Evolutionary conservation across 176 grass and related monocot species (phyloP), one percentile per base, ranked within the genome.

Genomic region (Poa pratensis): DNA sequence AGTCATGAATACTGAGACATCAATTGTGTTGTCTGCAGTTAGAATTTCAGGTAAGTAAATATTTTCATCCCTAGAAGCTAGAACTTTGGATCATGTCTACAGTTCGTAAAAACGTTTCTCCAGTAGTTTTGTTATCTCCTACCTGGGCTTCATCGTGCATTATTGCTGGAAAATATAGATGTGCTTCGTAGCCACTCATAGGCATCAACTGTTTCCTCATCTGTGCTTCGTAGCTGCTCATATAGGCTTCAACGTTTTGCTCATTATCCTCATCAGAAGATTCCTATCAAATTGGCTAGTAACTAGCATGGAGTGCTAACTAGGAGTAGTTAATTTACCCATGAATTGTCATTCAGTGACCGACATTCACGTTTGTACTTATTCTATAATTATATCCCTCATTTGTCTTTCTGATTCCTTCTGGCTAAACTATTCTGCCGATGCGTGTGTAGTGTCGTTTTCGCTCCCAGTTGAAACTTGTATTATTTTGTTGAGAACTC

Each of bases 241-340:
- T 73, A 23, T 42, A 79, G 40, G 22, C 69, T 15, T 15, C 20
- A 26, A 26, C 22, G 7, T 7, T 73, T 75, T 74, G 71, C 45
- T 51, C 72, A 18, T 49, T 34, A 43, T 84, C 69, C 54, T 18
- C 59, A 79, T 7, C 54, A 5, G 46, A 73, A 82, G 23, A 46
- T 80, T 79, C 72, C 51, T 45, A 61, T 46, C 9, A 59, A 66
- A 73, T 53, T 73, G 49, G 51, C 57, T 83, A 57, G 50, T 55
- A 64, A 63, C 63, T 78, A 43, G 42, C n/a, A 34, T 20, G 5
- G 15, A 69, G 53, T 73, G 46, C 17, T 69, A 71, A 54, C 45
- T 73, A 30, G 30, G 30, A 30, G 30, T 30, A 73, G 19, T 74
- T 83, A 20, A 20, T 75, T 69, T 17, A 57, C 59, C 46, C 34